phyloP scores from a whole-genome alignment of 1,284 basidiomycete genomes.

The Exobasidium cylindrosporum region DNA sequence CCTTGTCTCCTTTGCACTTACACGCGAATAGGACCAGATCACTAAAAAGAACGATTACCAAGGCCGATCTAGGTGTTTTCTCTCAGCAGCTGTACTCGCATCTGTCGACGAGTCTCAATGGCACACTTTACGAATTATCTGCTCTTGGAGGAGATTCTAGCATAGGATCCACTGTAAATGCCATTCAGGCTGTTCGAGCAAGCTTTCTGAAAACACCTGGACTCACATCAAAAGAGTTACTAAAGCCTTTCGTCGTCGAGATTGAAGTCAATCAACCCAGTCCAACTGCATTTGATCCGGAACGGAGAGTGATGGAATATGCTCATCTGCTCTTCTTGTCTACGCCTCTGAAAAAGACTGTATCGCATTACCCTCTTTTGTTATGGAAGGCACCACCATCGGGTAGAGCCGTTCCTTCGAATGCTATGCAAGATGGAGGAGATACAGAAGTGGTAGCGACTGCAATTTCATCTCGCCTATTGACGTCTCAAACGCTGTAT shows the following conservation, averaged over 20 bases:
- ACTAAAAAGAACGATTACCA: not conserved
- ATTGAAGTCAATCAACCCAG: not conserved
- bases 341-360: not conserved
- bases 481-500: conserved; percentile 1
- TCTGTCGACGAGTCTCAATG: not conserved
- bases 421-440: not conserved
- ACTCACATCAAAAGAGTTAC: not conserved
- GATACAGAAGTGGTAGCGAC: not conserved
- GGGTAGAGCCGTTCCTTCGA: not conserved
- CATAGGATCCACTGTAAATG: not conserved
- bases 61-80: not conserved
- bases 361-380: conserved; percentile 1
- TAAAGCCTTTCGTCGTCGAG: not conserved
- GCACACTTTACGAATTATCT: not conserved
- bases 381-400: conserved; percentile 9
- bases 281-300: not conserved
- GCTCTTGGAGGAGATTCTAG: not conserved
- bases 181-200: not conserved
- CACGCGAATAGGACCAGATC: not conserved
- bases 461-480: not conserved
- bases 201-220: not conserved
- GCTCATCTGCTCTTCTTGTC: conserved; percentile 7
- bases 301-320: not conserved
- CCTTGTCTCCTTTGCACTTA: conserved; percentile 7
- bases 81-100: not conserved